These are phyloP conservation scores for Austroboletus festivus DNA, from an alignment of 768 basidiomycete species.

Conservation along the genomic window DNA sequence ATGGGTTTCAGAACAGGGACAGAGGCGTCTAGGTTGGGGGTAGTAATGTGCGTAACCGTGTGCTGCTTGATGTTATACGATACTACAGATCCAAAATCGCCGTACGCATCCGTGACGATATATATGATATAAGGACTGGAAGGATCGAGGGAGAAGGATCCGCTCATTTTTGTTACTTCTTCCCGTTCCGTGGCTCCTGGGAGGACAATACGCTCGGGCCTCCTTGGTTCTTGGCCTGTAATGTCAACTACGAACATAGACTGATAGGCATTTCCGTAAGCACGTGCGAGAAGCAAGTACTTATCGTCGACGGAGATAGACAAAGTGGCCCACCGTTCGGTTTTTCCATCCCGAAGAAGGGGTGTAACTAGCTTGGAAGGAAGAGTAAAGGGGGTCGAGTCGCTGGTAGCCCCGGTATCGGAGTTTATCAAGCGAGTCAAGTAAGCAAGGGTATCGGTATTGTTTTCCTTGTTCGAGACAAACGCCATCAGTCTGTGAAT, in stretches of 20 bases:
- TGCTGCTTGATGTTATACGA: conserved; percentile 31
- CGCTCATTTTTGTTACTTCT: conserved; percentile 20
- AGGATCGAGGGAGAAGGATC: conserved; percentile 33
- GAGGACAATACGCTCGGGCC: conserved; percentile 31
- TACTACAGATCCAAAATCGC: conserved; percentile 38
- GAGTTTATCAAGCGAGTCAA: conserved; percentile 31
- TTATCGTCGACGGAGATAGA: conserved; percentile 40
- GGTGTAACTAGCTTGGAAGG: conserved; percentile 36
- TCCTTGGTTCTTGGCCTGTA: conserved; percentile 22
- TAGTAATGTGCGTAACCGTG: conserved; percentile 37
- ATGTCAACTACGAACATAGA: conserved; percentile 35
- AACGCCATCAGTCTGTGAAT: conserved; percentile 36
- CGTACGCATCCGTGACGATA: conserved; percentile 36
- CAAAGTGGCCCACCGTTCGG: conserved; percentile 29
- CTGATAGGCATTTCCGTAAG: conserved; percentile 27
- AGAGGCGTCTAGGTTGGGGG: conserved; percentile 25
- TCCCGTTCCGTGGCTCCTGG: conserved; percentile 34
- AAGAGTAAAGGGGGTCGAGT: conserved; percentile 31
- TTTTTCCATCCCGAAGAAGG: conserved; percentile 28
- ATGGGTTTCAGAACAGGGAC: conserved; percentile 36
- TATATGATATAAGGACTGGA: conserved; percentile 31
- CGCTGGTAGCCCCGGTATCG: conserved; percentile 26
- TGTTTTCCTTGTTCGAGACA: conserved; percentile 41
- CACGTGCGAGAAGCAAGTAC: conserved; percentile 33
- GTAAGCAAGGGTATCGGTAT: conserved; percentile 38